phyloP scores from a whole-genome alignment of 2,329 filamentous ascomycete genomes.

The Alternaria angustiovoidea region DNA sequence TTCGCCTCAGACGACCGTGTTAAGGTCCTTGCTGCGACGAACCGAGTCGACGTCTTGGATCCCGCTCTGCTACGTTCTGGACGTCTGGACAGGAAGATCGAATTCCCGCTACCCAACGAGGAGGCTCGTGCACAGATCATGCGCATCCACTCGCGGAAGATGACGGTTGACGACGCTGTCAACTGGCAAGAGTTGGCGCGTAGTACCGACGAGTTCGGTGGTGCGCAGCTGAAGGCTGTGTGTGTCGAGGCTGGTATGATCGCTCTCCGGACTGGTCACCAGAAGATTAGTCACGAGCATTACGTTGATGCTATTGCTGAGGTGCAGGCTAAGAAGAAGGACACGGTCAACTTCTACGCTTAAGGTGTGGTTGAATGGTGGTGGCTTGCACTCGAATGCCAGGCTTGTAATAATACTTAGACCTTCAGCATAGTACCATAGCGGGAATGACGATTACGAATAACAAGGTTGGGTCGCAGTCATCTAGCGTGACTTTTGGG shows the following conservation, averaged over 20 bases:
- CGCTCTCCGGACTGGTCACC: slow-evolving; percentile 89
- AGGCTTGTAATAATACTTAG: slow-evolving; percentile 48
- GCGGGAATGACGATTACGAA: slow-evolving; percentile 22
- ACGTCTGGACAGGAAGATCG: slow-evolving; percentile 94
- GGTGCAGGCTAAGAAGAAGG: slow-evolving; percentile 89
- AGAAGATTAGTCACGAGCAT: slow-evolving; percentile 97
- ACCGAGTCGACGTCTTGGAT: slow-evolving; percentile 92
- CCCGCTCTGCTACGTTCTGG: slow-evolving; percentile 90
- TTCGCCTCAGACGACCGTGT: slow-evolving; percentile 97
- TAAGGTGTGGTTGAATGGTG: slow-evolving; percentile 30
- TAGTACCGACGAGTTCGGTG: slow-evolving; percentile 98
- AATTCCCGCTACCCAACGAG: slow-evolving; percentile 97
- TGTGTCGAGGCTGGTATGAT: slow-evolving; percentile 99
- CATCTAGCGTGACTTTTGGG: not conserved
- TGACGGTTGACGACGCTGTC: slow-evolving; percentile 91
- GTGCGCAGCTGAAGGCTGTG: slow-evolving; percentile 96
- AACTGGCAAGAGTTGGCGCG: slow-evolving; percentile 97
- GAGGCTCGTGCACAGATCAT: slow-evolving; percentile 96
- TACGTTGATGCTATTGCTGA: slow-evolving; percentile 98
- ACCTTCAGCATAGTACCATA: slow-evolving; percentile 28
- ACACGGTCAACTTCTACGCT: slow-evolving; percentile 62
- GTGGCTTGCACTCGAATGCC: slow-evolving; percentile 24
- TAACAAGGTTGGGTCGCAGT: not conserved
- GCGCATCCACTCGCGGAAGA: slow-evolving; percentile 97
- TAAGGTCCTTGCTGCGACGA: slow-evolving; percentile 94